Evolutionary conservation across 176 grass and related monocot genomes (phyloP).

Genomic region (Musa beccarii): DNA sequence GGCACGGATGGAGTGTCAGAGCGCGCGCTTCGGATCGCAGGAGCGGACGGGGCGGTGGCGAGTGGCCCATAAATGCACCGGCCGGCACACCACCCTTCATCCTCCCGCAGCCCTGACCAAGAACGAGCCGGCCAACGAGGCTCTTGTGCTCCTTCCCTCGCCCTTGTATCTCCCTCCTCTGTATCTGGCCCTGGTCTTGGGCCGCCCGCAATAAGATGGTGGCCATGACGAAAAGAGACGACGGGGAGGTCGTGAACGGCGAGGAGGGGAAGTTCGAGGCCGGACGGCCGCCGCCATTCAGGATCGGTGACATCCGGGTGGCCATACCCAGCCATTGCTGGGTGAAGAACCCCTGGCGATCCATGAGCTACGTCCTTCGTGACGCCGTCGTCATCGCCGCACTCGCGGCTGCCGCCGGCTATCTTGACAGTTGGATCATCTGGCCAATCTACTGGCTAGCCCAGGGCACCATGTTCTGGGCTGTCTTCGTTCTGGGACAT

Average conservation of each 20-base stretch:
- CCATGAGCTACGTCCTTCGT: constrained; percentile 51
- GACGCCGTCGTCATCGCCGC: constrained; percentile 30
- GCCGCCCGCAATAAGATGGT: background rate
- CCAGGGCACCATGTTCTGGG: constrained; percentile 57
- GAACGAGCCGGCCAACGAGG: background rate
- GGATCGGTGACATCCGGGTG: constrained; percentile 68
- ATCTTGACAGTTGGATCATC: constrained; percentile 14
- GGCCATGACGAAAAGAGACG: background rate
- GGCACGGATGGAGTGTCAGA: too few relatives aligned
- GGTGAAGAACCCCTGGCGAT: constrained; percentile 50
- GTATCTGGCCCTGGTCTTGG: background rate
- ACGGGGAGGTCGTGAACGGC: background rate
- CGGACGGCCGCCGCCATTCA: constrained; percentile 63
- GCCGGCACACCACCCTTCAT: too few relatives aligned
- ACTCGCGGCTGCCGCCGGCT: constrained; percentile 21
- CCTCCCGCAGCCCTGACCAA: background rate
- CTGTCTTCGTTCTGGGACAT: constrained; percentile 49
- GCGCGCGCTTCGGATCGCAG: too few relatives aligned
- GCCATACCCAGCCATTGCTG: constrained; percentile 68
- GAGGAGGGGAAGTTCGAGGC: constrained; percentile 25
- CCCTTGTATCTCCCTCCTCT: background rate
- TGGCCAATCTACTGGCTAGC: constrained; percentile 58
- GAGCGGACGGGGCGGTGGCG: too few relatives aligned
- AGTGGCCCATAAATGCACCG: too few relatives aligned
- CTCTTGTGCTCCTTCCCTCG: background rate